Base-by-base conservation (phyloP, 75 land plant genomes). In the Picea sitchensis region DNA sequence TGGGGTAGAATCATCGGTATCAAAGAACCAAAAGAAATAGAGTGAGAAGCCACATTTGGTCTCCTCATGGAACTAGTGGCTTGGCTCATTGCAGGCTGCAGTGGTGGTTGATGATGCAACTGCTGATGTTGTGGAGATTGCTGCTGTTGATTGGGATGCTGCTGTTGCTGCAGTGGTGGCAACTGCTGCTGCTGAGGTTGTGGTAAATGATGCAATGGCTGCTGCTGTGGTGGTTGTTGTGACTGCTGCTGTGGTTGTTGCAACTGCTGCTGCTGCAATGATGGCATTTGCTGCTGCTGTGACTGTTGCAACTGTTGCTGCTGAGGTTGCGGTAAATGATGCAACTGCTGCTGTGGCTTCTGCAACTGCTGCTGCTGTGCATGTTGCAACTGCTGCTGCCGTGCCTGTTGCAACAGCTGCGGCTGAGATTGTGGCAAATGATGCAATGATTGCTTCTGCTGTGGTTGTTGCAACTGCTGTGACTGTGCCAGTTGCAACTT, bases 1-100 rank as follows among this genome's bases (percentile, higher is more conserved):
- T 86, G 85, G 8, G 94, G 90, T 31, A 81, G 75, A 77, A 93
- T 85, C 61, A 88, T 78, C 36, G 98, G 96, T 65, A 96, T 87
- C 83, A 96, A 75, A 76, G 86, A 31, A 2, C 79, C 89, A 88
- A 93, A 93, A 21, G 96, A 90, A 41, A 96, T 91, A 36, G 82
- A 78, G 58, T 85, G 80, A 14, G 81, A 26, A 47, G 76, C 23
- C 23, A 76, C 77, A 61, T 81, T 88, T 34, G 76, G 67, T 61
- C 80, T 79, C 75, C 76, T 84, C 36, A 60, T 21, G 26, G 88
- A 44, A 59, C 71, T 82, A 56, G 76, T 79, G 61, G 83, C 61
- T 79, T 85, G 89, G 32, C 61, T 63, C 18, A 59, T 14, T 8
- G 61, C 80, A 23, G 59, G 15, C 59, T 81, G 84, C 30, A 86